Conservation (phyloP, 208 protist species). For the Wallacemonas sp. region DNA sequence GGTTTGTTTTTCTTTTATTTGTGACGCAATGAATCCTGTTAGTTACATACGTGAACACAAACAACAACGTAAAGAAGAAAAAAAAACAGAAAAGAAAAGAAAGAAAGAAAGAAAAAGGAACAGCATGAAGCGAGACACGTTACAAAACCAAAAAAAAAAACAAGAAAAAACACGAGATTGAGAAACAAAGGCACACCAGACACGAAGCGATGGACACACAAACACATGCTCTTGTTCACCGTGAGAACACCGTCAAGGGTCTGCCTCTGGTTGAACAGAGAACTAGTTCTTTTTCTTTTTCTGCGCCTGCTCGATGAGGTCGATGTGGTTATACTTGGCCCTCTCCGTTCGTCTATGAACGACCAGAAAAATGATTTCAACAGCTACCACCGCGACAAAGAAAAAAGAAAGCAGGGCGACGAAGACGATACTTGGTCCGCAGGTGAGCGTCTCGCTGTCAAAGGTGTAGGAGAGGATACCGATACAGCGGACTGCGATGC, state of each 20-base stretch:
- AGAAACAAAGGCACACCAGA: not conserved
- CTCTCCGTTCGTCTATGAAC: conserved; percentile 29
- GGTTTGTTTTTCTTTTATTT: too few relatives aligned
- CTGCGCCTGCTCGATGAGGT: conserved; percentile 32
- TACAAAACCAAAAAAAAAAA: conserved; percentile 17
- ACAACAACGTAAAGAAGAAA: not conserved
- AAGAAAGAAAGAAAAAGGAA: conserved; percentile 4
- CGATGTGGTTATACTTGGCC: conserved; percentile 33
- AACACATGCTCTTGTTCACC: not conserved
- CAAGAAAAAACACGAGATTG: conserved; percentile 16
- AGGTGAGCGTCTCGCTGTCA: conserved; percentile 40
- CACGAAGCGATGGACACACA: conserved; percentile 2
- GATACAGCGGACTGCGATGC: conserved; percentile 32
- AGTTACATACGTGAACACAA: too few relatives aligned
- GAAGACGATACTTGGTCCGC: conserved; percentile 22
- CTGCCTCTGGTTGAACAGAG: not conserved
- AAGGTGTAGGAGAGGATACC: conserved; percentile 38
- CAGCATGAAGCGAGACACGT: not conserved
- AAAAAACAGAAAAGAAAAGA: not conserved
- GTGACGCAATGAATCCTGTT: too few relatives aligned
- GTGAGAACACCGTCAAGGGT: not conserved
- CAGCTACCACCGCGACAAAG: conserved; percentile 22
- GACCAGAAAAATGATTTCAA: conserved; percentile 40
- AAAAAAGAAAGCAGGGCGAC: conserved; percentile 29
- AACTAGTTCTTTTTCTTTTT: conserved; percentile 22